These are phyloP conservation scores for Polychytrium aggregatum DNA, from an alignment of 192 early-diverging fungal species.

Conservation along the genomic window DNA sequence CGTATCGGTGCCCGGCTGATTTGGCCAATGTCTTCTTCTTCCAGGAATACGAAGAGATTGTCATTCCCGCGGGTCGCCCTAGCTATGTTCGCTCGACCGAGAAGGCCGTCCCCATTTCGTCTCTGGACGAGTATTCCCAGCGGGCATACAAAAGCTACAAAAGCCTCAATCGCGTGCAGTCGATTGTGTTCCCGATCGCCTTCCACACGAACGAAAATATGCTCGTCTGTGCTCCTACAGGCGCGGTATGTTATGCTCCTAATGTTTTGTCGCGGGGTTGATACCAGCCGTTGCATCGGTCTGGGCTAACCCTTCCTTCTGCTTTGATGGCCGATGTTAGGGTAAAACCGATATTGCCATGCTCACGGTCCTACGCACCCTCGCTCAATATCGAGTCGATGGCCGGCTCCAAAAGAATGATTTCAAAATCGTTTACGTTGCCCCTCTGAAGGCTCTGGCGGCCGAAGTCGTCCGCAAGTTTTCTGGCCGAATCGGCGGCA, in stretches of 20 bases:
- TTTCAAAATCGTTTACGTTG: slow-evolving; percentile 98
- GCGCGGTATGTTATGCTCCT: slow-evolving; percentile 54
- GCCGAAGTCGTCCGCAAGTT: slow-evolving; percentile 94
- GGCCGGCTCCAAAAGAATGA: slow-evolving; percentile 61
- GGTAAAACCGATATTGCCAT: slow-evolving; percentile 98
- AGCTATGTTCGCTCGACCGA: slow-evolving; percentile 42
- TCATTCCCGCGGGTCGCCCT: slow-evolving; percentile 69
- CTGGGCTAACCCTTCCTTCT: too few species aligned
- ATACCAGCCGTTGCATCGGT: too few species aligned
- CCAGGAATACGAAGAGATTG: slow-evolving; percentile 82
- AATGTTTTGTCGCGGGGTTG: slow-evolving; percentile 6
- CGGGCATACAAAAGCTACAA: slow-evolving; percentile 72
- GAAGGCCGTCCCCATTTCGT: slow-evolving; percentile 46
- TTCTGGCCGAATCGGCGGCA: slow-evolving; percentile 53
- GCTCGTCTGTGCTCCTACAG: slow-evolving; percentile 95
- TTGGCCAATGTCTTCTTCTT: too few species aligned
- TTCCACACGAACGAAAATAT: slow-evolving; percentile 97
- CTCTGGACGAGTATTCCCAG: slow-evolving; percentile 63
- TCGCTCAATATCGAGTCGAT: slow-evolving; percentile 50
- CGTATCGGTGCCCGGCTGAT: too few species aligned
- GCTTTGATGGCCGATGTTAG: too few species aligned
- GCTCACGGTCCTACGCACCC: slow-evolving; percentile 75
- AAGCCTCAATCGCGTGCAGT: slow-evolving; percentile 88
- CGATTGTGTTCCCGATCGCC: slow-evolving; percentile 85
- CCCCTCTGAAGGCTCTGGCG: slow-evolving; percentile 96